phyloP scores from a whole-genome alignment of 2,329 filamentous ascomycete genomes.

The Pyricularia grisea region DNA sequence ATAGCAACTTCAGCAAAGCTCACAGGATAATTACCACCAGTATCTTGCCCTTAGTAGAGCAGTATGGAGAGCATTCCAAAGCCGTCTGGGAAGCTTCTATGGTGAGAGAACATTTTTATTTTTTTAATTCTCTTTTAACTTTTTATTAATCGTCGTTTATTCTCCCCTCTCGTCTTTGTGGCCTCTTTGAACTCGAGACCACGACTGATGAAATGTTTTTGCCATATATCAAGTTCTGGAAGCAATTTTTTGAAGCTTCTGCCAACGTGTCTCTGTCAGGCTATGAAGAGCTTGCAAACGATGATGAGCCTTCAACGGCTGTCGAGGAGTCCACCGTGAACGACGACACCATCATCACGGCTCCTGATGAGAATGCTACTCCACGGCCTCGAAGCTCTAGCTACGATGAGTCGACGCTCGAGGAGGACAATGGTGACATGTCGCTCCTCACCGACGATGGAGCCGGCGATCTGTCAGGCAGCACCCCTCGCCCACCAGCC shows the following conservation, averaged over 20 bases:
- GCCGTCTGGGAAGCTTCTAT: slow-evolving; percentile 96
- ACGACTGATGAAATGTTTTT: background rate
- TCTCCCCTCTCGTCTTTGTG: background rate
- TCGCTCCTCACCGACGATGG: slow-evolving; percentile 58
- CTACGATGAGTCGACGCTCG: slow-evolving; percentile 32
- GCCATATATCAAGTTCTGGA: slow-evolving; percentile 69
- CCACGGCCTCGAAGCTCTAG: slow-evolving; percentile 13
- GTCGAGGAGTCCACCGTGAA: slow-evolving; percentile 45
- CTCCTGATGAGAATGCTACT: slow-evolving; percentile 23
- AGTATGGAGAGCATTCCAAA: slow-evolving; percentile 88
- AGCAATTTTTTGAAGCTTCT: slow-evolving; percentile 98
- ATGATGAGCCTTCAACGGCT: slow-evolving; percentile 42
- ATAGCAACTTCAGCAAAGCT: slow-evolving; percentile 94
- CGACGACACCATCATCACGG: slow-evolving; percentile 32
- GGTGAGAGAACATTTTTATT: slow-evolving; percentile 33
- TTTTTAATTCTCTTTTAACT: background rate
- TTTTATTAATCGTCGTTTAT: background rate
- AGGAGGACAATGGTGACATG: slow-evolving; percentile 39
- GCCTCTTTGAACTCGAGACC: background rate
- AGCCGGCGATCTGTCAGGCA: slow-evolving; percentile 50
- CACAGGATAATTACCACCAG: slow-evolving; percentile 92
- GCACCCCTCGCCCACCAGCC: slow-evolving; percentile 54
- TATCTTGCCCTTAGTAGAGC: slow-evolving; percentile 87
- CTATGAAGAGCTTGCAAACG: slow-evolving; percentile 74
- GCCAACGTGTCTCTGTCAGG: slow-evolving; percentile 94